A percentile compares a stretch with the other conserved stretches of the same genome.
phyloP scores from a whole-genome alignment of 768 basidiomycete genomes.

The Boletus pseudo-olivaceus region DNA sequence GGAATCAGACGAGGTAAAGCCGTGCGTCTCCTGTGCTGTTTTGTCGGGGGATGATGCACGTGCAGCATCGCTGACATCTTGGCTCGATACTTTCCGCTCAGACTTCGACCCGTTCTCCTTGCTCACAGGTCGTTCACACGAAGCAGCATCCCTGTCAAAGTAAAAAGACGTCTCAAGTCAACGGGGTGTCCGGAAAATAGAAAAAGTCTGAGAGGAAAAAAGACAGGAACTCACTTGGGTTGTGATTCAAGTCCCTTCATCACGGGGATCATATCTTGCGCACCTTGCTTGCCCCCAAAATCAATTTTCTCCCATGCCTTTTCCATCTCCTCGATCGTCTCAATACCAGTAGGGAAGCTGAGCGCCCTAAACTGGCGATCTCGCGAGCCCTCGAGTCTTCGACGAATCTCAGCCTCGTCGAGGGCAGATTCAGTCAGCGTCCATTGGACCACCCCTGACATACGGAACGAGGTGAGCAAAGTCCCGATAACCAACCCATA shows the following conservation, averaged over 20 bases:
- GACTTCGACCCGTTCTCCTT: background rate
- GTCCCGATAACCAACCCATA: background rate
- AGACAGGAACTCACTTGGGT: slow-evolving; percentile 1
- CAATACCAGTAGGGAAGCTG: slow-evolving; percentile 49
- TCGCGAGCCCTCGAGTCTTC: slow-evolving; percentile 31
- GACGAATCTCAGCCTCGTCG: slow-evolving; percentile 34
- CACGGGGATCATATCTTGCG: slow-evolving; percentile 1
- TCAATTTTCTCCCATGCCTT: slow-evolving; percentile 30
- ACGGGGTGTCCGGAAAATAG: background rate
- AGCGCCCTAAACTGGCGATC: slow-evolving; percentile 46
- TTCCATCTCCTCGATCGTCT: slow-evolving; percentile 26
- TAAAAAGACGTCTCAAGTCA: background rate
- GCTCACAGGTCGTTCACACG: background rate
- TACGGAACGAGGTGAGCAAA: background rate
- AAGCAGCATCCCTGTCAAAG: background rate
- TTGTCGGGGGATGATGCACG: background rate
- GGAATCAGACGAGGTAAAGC: background rate
- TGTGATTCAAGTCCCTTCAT: background rate
- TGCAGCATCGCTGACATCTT: background rate
- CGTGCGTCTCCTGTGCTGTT: background rate
- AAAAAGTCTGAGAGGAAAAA: background rate
- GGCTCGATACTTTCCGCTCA: background rate
- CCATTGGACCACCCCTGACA: slow-evolving; percentile 62
- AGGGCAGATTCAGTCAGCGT: slow-evolving; percentile 41
- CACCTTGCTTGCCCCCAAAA: slow-evolving; percentile 19